Percentiles rank a stretch among this genome's conserved stretches.
phyloP scores from a whole-genome alignment of 2,329 filamentous ascomycete genomes.

The Aspergillus aculeatinus region DNA sequence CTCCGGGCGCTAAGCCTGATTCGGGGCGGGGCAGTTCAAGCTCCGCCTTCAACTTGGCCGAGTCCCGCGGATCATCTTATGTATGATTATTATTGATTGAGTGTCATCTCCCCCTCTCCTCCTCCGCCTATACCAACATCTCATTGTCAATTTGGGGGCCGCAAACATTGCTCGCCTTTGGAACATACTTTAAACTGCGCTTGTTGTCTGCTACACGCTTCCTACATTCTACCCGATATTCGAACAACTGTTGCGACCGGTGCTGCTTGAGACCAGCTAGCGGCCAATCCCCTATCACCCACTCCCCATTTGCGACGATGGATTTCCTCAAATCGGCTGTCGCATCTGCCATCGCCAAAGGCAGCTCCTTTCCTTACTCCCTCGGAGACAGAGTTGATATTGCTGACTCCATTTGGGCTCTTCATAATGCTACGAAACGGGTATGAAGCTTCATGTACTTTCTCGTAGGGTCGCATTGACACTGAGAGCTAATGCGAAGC shows the following conservation, averaged over 20 bases:
- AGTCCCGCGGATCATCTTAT: too few species aligned
- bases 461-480: background rate
- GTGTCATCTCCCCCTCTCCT: constrained; percentile 1
- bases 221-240: background rate
- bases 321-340: constrained; percentile 98
- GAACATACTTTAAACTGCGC: background rate
- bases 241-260: background rate
- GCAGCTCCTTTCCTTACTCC: constrained; percentile 85
- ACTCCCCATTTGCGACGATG: constrained; percentile 56
- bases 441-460: constrained; percentile 49
- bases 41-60: background rate
- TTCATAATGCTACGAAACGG: constrained; percentile 90
- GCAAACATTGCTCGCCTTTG: background rate
- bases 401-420: constrained; percentile 92
- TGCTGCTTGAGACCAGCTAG: constrained; percentile 9
- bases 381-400: constrained; percentile 92
- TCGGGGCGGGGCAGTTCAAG: constrained; percentile 20
- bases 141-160: background rate
- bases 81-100: background rate
- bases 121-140: background rate
- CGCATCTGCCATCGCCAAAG: constrained; percentile 93
- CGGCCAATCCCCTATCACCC: constrained; percentile 5
- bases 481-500: constrained; percentile 14
- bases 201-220: background rate
- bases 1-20: constrained; percentile 24